Evolutionary conservation across 2,329 filamentous ascomycete genomes (phyloP).

Genomic region (Pleochaeta shiraiana): DNA sequence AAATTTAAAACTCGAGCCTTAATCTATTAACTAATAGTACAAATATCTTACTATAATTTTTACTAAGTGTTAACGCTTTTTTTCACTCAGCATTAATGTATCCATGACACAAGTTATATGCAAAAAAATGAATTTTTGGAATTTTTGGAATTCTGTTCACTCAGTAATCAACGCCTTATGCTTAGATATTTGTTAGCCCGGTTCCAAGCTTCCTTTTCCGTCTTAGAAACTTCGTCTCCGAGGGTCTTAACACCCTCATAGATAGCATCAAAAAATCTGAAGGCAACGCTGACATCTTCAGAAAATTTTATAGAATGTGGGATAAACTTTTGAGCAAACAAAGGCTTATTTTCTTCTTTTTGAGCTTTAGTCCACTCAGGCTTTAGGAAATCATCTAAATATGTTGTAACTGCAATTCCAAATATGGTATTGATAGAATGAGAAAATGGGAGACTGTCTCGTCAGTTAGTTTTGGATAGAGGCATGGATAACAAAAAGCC

Average conservation of each 20-base stretch:
- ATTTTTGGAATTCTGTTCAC: too few species aligned
- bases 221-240: constrained; percentile 24
- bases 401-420: constrained; percentile 60
- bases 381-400: constrained; percentile 47
- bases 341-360: constrained; percentile 24
- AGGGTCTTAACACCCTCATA: constrained; percentile 34
- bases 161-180: constrained; percentile 7
- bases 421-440: constrained; percentile 52
- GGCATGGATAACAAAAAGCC: constrained; percentile 15
- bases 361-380: constrained; percentile 30
- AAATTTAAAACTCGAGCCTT: too few species aligned
- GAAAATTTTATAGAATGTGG: constrained; percentile 34
- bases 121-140: too few species aligned
- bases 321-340: constrained; percentile 27
- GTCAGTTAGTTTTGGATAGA: constrained; percentile 6
- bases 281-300: constrained; percentile 36
- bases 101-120: too few species aligned
- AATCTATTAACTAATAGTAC: too few species aligned
- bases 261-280: constrained; percentile 35
- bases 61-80: too few species aligned
- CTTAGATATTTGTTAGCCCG: constrained; percentile 31
- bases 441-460: constrained; percentile 43
- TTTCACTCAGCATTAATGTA: too few species aligned
- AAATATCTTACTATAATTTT: too few species aligned
- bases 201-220: constrained; percentile 30